Conservation (phyloP, 177 flowering plant species). For the Vitis hybrid region DNA sequence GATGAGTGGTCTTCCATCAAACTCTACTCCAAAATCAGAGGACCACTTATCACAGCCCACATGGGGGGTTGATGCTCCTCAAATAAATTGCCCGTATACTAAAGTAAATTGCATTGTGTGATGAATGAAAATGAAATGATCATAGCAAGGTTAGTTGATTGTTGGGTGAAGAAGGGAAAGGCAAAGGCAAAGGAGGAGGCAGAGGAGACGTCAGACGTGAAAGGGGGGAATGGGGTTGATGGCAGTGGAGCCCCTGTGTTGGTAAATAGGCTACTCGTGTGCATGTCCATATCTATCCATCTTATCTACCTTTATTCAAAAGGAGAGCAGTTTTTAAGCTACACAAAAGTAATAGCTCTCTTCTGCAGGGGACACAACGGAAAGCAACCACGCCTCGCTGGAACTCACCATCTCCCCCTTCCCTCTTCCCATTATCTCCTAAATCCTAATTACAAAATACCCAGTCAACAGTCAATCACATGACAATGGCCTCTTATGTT, state of each 20-base stretch:
- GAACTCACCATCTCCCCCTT: no score
- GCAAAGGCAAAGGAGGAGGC: not conserved
- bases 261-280: slow-evolving; percentile 1
- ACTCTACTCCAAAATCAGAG: not conserved
- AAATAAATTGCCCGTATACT: not conserved
- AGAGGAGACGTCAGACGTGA: no score
- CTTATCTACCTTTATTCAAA: not conserved
- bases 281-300: slow-evolving; percentile 1
- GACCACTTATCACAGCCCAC: not conserved
- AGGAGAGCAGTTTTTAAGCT: not conserved
- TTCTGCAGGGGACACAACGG: not conserved
- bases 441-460: no score
- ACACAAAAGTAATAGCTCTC: not conserved
- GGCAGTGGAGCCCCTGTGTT: not conserved
- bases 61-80: not conserved
- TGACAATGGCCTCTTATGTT: no score
- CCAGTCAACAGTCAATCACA: no score
- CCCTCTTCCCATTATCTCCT: no score
- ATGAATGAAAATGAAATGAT: no score
- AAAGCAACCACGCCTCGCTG: no score
- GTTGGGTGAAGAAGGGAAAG: not conserved
- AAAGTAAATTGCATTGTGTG: not conserved
- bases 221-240: not conserved
- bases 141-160: not conserved
- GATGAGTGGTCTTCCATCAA: not conserved